phyloP scores from a whole-genome alignment of 495 filamentous ascomycete genomes.

The Aspergillus asperescens region DNA sequence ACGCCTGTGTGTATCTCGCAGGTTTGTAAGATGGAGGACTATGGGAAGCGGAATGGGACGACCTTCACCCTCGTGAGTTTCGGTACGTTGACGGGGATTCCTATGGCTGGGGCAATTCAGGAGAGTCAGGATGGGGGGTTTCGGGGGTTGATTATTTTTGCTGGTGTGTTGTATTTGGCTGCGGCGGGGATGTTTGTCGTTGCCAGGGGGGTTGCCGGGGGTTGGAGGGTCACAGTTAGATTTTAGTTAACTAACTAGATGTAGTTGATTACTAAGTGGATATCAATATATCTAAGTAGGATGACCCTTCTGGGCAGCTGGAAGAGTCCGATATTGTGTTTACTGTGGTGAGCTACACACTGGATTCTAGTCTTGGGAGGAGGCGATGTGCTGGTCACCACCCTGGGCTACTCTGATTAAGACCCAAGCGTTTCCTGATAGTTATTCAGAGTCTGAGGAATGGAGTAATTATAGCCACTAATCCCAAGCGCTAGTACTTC shows the following conservation, averaged over 20 bases:
- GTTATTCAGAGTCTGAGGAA: too few relatives aligned
- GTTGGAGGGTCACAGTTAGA: constrained; percentile 27
- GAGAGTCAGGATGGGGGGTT: constrained; percentile 21
- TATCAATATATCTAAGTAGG: background rate
- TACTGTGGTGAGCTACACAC: too few relatives aligned
- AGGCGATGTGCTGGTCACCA: too few relatives aligned
- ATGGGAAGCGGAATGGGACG: constrained; percentile 59
- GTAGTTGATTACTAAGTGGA: too few relatives aligned
- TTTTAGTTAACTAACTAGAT: constrained; percentile 17
- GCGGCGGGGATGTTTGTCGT: constrained; percentile 42
- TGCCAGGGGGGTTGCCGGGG: constrained; percentile 43
- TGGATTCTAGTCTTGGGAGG: too few relatives aligned
- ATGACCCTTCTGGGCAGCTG: too few relatives aligned
- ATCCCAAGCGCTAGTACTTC: too few relatives aligned
- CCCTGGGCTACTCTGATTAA: too few relatives aligned
- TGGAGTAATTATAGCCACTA: too few relatives aligned
- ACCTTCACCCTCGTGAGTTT: constrained; percentile 55
- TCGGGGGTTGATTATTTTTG: constrained; percentile 49
- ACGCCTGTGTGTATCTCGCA: constrained; percentile 56
- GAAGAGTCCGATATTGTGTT: too few relatives aligned
- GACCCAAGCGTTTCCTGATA: too few relatives aligned
- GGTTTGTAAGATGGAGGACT: constrained; percentile 53
- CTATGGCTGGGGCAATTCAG: constrained; percentile 61
- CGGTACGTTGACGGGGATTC: constrained; percentile 65
- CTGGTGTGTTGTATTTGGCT: constrained; percentile 47